These are phyloP conservation scores for Chrysosporium queenslandicum DNA, from an alignment of 2,329 filamentous ascomycete species.

Conservation along the genomic window DNA sequence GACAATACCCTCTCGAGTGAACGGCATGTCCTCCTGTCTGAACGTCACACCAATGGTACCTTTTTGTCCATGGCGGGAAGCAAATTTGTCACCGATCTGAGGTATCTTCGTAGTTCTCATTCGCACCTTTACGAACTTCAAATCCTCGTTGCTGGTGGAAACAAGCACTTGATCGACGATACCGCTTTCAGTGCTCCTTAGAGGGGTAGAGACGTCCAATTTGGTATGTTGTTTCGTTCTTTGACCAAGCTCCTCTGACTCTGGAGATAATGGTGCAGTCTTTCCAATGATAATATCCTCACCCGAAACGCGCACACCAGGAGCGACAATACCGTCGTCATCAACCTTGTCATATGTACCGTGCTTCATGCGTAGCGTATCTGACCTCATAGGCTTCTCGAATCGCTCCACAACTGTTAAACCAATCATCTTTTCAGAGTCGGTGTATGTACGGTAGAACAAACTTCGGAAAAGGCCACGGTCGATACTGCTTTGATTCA, in stretches of 20 bases:
- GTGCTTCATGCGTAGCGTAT: conserved; percentile 86
- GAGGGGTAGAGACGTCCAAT: conserved; percentile 87
- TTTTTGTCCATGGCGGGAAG: conserved; percentile 97
- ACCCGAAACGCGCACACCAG: conserved; percentile 87
- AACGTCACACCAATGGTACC: conserved; percentile 98
- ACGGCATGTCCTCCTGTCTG: conserved; percentile 97
- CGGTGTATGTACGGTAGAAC: conserved; percentile 95
- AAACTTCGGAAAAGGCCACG: conserved; percentile 93
- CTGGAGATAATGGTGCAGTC: conserved; percentile 85
- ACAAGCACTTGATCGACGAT: conserved; percentile 90
- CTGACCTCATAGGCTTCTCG: conserved; percentile 81
- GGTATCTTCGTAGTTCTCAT: conserved; percentile 96
- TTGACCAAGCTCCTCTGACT: conserved; percentile 87
- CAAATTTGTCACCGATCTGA: conserved; percentile 98
- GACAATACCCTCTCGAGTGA: conserved; percentile 79
- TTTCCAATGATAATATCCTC: conserved; percentile 99
- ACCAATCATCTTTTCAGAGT: conserved; percentile 92
- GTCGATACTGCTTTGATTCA: conserved; percentile 99
- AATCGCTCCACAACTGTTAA: conserved; percentile 89
- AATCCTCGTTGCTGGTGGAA: conserved; percentile 86
- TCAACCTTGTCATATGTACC: conserved; percentile 97
- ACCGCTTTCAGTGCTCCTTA: conserved; percentile 91
- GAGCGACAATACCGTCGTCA: conserved; percentile 87
- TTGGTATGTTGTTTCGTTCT: conserved; percentile 83
- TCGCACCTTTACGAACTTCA: conserved; percentile 93